A percentile compares a stretch with the other conserved stretches of the same genome.
These are phyloP conservation scores for Secale cereale DNA, from an alignment of 176 grass and related monocot genomes.

Conservation along the genomic window DNA sequence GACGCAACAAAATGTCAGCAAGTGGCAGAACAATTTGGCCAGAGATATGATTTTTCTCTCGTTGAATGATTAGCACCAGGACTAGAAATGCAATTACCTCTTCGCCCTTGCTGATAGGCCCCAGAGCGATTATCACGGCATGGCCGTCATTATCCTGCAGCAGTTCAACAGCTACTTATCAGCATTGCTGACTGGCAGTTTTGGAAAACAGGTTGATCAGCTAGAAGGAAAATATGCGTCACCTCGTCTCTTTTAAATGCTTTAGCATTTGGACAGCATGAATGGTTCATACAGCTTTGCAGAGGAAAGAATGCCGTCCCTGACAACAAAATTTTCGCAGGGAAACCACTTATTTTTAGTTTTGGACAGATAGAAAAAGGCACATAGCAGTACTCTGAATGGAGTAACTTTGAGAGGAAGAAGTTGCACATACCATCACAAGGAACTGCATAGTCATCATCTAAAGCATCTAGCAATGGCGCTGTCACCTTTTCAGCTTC, in stretches of 20 bases:
- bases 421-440: constrained; percentile 59
- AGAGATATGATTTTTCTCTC: background rate
- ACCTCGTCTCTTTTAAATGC: constrained; percentile 97
- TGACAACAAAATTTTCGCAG: constrained; percentile 33
- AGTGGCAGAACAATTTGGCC: background rate
- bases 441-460: constrained; percentile 81
- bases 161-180: constrained; percentile 8
- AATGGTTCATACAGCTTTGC: constrained; percentile 99
- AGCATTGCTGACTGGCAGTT: constrained; percentile 10
- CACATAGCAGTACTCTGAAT: background rate
- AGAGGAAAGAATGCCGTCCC: constrained; percentile 92
- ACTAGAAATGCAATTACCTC: constrained; percentile 52
- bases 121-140: constrained; percentile 63
- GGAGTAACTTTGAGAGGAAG: background rate
- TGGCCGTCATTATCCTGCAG: constrained; percentile 78
- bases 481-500: constrained; percentile 54
- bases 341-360: background rate
- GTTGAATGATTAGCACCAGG: background rate
- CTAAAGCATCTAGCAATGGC: constrained; percentile 62
- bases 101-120: constrained; percentile 52
- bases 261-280: constrained; percentile 91
- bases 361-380: background rate
- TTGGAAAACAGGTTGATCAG: constrained; percentile 3
- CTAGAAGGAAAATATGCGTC: background rate
- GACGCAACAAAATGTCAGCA: background rate